Base-by-base conservation (phyloP, 208 protist species). In the Tritrichomonas foetus region DNA sequence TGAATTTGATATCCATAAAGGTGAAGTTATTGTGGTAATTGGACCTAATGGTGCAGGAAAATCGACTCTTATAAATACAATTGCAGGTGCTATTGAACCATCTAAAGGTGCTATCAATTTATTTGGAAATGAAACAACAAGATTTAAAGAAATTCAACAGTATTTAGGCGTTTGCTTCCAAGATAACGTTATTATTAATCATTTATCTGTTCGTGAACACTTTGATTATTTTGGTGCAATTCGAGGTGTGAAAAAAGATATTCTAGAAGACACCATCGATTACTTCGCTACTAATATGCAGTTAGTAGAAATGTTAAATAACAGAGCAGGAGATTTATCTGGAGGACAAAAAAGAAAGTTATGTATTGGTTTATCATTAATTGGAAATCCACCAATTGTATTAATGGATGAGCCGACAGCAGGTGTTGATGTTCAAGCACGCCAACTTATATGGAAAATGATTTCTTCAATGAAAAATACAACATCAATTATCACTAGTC, bases 331-430 rank as follows among this genome's bases (percentile, higher is more conserved):
- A 61, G 50, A 93, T 39, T 93, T 93, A 57, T 64, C 47, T 66
- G 82, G 82, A 33, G 82, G 82, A 55, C 47, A 93, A 30, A 93
- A 93, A 33, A 61, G 82, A 66, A 93, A 93, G n/a, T 50, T 93
- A 3, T 69, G 82, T 30, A 66, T 93, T 44, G 82, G 41, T 1
- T 47, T 93, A 47, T 33, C 82, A 66, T 47, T 93, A 49, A 20
- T 93, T n/a, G 82, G 82, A 53, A 44, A 55, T 66, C 82, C 82
- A 11, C 82, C 82, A 66, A 41, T 93, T 44, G 82, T 93, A 13
- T 57, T 93, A 36, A 69, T 93, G 82, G n/a, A n/a, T n/a, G n/a
- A n/a, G n/a, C n/a, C n/a, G n/a, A n/a, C n/a, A n/a, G n/a, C n/a
- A n/a, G n/a, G n/a, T n/a, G n/a, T n/a, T n/a, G n/a, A n/a, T n/a